Evolutionary conservation across 352 stramenopile species (phyloP), one percentile per base, ranked within the genome.

Genomic region (Phytophthora meadii): DNA sequence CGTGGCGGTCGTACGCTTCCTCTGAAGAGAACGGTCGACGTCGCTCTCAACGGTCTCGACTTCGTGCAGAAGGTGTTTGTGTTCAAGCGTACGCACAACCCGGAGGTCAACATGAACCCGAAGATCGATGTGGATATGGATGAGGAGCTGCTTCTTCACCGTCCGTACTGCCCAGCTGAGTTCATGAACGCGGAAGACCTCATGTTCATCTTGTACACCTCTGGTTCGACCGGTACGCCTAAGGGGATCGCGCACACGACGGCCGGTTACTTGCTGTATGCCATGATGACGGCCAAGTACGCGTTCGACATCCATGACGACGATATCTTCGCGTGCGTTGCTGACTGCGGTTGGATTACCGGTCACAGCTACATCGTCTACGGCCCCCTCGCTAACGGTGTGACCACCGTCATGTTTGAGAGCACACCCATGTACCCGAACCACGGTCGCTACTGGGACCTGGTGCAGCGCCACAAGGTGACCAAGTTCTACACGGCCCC

Each of bases 161-260:
- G 96, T 9, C 94, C 96, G 19, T 99, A 98, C 73, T 99, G 96
- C 80, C 81, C 96, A 8, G 89, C 92, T 14, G 97, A 98, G 73
- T 85, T 78, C 67, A 98, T 99, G 92, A 96, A 99, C 79, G 84
- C 90, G 7, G 96, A 99, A 69, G 97, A 99, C 74, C 73, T 96
- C 50, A 84, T 99, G 46, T 99, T 98, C 76, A 97, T 99, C 66
- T 77, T 99, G 37, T 99, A 99, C 81, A 99, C 98, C 19, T 98
- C 87, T 4, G 97, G 97, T 12, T 98, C 92, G 10, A 99, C 97
- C 2, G 97, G 97, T 14, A 90, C 92, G 0, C 95, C 93, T 25
- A 97, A 99, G 88, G 97, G 97, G 39, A 82, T 99, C 10, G 85
- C 97, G 6, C 97, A 99, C 67, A 98, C 93, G 9, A 98, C 93